Percentiles rank a stretch among this genome's conserved stretches.
Evolutionary conservation across 768 basidiomycete genomes (phyloP).

Genomic region (Serendipita sp.): DNA sequence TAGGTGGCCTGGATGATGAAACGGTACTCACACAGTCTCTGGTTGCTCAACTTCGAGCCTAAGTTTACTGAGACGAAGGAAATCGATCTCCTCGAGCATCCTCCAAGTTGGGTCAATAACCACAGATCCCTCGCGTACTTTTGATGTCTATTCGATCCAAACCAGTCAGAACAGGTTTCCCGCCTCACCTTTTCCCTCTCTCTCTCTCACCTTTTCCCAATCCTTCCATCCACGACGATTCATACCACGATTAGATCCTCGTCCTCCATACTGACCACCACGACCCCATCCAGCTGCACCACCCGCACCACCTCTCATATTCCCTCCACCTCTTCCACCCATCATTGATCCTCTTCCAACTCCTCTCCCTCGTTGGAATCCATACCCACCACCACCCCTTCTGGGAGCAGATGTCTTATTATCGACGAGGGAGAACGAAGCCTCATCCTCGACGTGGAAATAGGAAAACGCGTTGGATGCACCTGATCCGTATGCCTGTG

Average conservation of each 20-base stretch:
- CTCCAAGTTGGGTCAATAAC: slow-evolving; percentile 83
- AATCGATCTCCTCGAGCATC: slow-evolving; percentile 96
- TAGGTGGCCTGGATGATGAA: background rate
- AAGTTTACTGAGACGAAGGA: slow-evolving; percentile 79
- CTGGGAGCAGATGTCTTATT: slow-evolving; percentile 59
- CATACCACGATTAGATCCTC: slow-evolving; percentile 27
- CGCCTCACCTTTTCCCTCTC: background rate
- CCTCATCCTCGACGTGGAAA: slow-evolving; percentile 96
- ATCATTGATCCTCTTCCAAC: slow-evolving; percentile 27
- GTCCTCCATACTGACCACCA: slow-evolving; percentile 27
- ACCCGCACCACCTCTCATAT: slow-evolving; percentile 10
- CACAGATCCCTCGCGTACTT: slow-evolving; percentile 83
- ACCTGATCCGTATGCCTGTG: slow-evolving; percentile 78
- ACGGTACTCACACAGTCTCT: slow-evolving; percentile 59
- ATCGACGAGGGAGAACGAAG: slow-evolving; percentile 90
- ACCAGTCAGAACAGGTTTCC: background rate
- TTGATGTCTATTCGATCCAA: slow-evolving; percentile 39
- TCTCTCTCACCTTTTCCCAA: slow-evolving; percentile 68
- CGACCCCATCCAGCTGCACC: slow-evolving; percentile 19
- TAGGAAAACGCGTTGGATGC: slow-evolving; percentile 87
- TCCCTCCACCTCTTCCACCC: slow-evolving; percentile 20
- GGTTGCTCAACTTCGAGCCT: slow-evolving; percentile 87
- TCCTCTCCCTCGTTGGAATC: slow-evolving; percentile 31
- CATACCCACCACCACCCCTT: slow-evolving; percentile 38
- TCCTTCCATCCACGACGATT: slow-evolving; percentile 68